A percentile compares a stretch with the other conserved stretches of the same genome.
Conservation (phyloP, 1,139 yeast species). For the Yamadazyma spencermartinsiae region DNA sequence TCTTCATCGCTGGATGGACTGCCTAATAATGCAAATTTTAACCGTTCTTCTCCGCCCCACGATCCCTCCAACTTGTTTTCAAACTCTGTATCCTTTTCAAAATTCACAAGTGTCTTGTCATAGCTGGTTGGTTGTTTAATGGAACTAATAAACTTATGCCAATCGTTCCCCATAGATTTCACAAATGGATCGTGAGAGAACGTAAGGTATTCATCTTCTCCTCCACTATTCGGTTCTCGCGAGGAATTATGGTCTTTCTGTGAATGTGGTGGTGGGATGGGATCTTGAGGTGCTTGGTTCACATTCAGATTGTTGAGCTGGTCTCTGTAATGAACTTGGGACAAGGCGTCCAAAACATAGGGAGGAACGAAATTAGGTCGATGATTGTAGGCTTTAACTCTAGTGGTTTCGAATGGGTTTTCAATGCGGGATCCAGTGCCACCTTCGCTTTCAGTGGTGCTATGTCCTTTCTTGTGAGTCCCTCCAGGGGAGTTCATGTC, state of each 20-base stretch:
- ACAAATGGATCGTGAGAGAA: constrained; percentile 44
- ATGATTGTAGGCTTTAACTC: constrained; percentile 36
- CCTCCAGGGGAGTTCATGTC: neutral
- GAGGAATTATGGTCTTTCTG: constrained; percentile 1
- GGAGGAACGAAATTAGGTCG: constrained; percentile 51
- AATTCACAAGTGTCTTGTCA: constrained; percentile 26
- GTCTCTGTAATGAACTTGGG: constrained; percentile 45
- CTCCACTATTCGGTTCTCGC: constrained; percentile 18
- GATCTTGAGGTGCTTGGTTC: constrained; percentile 19
- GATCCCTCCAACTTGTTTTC: constrained; percentile 35
- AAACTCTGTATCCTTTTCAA: constrained; percentile 23
- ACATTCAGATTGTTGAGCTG: constrained; percentile 34
- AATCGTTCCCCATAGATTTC: constrained; percentile 36
- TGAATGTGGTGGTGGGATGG: constrained; percentile 8
- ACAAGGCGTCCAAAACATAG: constrained; percentile 56
- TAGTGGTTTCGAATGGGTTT: constrained; percentile 29
- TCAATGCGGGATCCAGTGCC: constrained; percentile 6
- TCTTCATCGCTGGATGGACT: constrained; percentile 30
- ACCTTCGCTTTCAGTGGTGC: constrained; percentile 2
- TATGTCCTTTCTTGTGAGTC: neutral
- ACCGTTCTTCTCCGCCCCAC: constrained; percentile 74
- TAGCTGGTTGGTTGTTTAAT: constrained; percentile 40
- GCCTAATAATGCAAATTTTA: constrained; percentile 55
- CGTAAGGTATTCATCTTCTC: constrained; percentile 34
- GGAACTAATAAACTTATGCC: constrained; percentile 39